These are phyloP conservation scores for Calonectria honghensis DNA, from an alignment of 2,329 filamentous ascomycete species.

Conservation along the genomic window DNA sequence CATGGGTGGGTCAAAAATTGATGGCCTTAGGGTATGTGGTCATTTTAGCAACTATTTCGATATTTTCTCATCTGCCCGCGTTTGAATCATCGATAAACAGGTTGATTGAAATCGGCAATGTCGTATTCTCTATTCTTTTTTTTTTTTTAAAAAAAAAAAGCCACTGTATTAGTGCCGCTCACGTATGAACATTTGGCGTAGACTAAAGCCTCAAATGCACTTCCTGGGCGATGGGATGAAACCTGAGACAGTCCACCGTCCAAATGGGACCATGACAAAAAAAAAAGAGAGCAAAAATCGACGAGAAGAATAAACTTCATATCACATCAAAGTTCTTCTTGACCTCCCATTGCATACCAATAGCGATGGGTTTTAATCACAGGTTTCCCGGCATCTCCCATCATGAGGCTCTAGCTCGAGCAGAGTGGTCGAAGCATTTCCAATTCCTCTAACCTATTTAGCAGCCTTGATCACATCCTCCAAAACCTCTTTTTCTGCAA, in stretches of 20 bases:
- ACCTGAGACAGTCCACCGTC: not conserved
- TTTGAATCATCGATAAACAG: not conserved
- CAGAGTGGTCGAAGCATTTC: not conserved
- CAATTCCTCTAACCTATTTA: conserved; percentile 27
- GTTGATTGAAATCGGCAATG: not conserved
- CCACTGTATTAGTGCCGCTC: too few relatives aligned
- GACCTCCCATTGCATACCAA: not conserved
- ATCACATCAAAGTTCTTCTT: not conserved
- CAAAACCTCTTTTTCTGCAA: conserved; percentile 80
- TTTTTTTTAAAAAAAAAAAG: not conserved
- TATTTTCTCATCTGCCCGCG: not conserved
- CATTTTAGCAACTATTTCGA: not conserved
- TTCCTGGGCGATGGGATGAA: not conserved
- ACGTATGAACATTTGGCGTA: not conserved
- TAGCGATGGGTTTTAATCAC: not conserved
- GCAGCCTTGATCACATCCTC: conserved; percentile 61
- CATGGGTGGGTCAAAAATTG: not conserved
- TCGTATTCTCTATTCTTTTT: not conserved
- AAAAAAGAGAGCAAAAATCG: not conserved
- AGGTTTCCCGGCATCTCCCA: not conserved
- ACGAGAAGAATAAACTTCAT: not conserved
- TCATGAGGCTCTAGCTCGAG: not conserved
- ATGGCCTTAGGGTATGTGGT: conserved; percentile 17
- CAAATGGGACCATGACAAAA: not conserved
- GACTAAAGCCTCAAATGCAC: not conserved